Conservation (phyloP, 148 eudicot genomes). For the Fagopyrum tataricum region DNA sequence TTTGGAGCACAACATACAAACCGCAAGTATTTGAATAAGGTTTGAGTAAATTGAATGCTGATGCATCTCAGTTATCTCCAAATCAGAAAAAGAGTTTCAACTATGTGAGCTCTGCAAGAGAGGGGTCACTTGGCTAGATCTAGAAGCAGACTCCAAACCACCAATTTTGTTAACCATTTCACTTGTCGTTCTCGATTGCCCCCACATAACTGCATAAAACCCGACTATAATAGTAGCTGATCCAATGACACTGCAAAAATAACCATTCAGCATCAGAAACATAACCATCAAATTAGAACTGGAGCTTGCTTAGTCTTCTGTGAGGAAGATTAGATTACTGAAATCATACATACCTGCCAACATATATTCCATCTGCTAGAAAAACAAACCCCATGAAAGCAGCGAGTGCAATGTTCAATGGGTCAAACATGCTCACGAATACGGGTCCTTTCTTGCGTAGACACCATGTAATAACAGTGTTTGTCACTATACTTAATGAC, state of each 20-base stretch:
- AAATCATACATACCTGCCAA: neutral
- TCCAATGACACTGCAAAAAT: slow-evolving; percentile 27
- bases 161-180: neutral
- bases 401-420: neutral
- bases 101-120: neutral
- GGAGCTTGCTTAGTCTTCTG: too few species aligned
- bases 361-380: neutral
- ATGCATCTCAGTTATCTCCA: too few species aligned
- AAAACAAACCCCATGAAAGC: slow-evolving; percentile 10
- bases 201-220: slow-evolving; percentile 38
- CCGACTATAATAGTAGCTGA: slow-evolving; percentile 26
- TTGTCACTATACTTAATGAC: neutral
- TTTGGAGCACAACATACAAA: too few species aligned
- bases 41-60: too few species aligned
- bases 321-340: too few species aligned
- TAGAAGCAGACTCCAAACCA: neutral
- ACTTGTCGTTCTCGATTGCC: slow-evolving; percentile 15
- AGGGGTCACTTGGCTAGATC: slow-evolving; percentile 2
- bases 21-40: too few species aligned
- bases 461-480: neutral
- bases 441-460: slow-evolving; percentile 1
- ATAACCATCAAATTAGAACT: neutral
- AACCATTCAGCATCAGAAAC: slow-evolving; percentile 3
- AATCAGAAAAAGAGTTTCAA: neutral
- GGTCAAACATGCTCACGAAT: slow-evolving; percentile 8